These are phyloP conservation scores for Teratosphaeria epicoccoides DNA, from an alignment of 2,329 filamentous ascomycete species.

Conservation along the genomic window DNA sequence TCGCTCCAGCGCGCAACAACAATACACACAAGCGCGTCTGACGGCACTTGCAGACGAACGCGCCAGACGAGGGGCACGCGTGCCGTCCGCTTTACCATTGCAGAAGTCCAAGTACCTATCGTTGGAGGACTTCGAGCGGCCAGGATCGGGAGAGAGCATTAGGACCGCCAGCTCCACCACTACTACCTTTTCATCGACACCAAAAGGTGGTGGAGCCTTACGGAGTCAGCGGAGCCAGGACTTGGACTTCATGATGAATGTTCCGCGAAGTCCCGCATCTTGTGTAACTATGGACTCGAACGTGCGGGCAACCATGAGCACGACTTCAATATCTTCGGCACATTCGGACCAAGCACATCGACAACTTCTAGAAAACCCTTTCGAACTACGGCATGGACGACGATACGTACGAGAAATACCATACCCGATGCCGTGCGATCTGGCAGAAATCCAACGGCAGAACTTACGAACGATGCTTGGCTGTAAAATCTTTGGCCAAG, in stretches of 20 bases:
- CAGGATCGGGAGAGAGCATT: neutral
- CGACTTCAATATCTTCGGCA: conserved; percentile 9
- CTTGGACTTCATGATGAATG: conserved; percentile 2
- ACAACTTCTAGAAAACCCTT: conserved; percentile 8
- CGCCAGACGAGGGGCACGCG: neutral
- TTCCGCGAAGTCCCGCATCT: neutral
- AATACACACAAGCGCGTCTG: conserved; percentile 9
- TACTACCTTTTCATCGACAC: neutral
- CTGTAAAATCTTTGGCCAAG: conserved; percentile 69
- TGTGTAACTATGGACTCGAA: conserved; percentile 4
- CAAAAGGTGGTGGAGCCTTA: neutral
- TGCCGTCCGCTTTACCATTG: neutral
- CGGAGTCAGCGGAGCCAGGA: neutral
- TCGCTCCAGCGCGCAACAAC: conserved; percentile 10
- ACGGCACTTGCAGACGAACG: conserved; percentile 7
- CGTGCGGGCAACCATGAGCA: neutral
- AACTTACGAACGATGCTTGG: conserved; percentile 72
- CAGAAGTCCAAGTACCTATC: neutral
- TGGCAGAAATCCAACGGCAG: conserved; percentile 78
- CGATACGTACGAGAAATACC: conserved; percentile 70
- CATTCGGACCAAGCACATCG: conserved; percentile 6
- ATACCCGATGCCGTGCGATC: conserved; percentile 83
- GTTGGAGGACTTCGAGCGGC: conserved; percentile 4
- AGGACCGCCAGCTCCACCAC: neutral
- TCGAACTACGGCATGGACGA: conserved; percentile 61